phyloP scores from a whole-genome alignment of 345 rosid genomes.

The Corchorus capsularis region DNA sequence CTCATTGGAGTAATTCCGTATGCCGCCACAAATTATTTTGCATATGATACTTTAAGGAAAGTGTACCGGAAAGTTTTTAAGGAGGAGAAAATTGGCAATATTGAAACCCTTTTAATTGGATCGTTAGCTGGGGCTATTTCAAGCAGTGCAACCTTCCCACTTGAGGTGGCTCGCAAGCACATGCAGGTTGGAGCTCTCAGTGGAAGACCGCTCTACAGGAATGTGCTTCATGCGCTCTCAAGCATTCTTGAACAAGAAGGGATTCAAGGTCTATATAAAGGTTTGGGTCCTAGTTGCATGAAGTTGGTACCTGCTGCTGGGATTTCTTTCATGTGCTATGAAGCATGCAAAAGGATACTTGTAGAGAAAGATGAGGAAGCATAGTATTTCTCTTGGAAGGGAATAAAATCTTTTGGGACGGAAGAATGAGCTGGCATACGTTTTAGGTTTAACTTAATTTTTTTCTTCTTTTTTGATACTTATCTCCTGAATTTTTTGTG shows the following conservation, averaged over 20 bases:
- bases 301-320: slow-evolving; percentile 98
- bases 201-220: slow-evolving; percentile 85
- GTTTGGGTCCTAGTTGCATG: slow-evolving; percentile 94
- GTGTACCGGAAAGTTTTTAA: slow-evolving; percentile 61
- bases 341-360: slow-evolving; percentile 86
- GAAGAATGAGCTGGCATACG: not conserved
- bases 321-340: slow-evolving; percentile 98
- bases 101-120: slow-evolving; percentile 88
- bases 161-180: slow-evolving; percentile 96
- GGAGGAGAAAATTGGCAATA: slow-evolving; percentile 85
- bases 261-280: slow-evolving; percentile 76
- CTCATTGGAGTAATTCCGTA: slow-evolving; percentile 95
- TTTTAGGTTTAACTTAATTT: slow-evolving; percentile 14
- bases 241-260: slow-evolving; percentile 86
- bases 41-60: slow-evolving; percentile 81
- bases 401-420: slow-evolving; percentile 7
- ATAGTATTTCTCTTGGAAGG: not conserved
- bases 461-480: not conserved
- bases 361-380: slow-evolving; percentile 65
- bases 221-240: slow-evolving; percentile 79
- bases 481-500: slow-evolving; percentile 8
- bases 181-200: slow-evolving; percentile 96
- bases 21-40: slow-evolving; percentile 90
- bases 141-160: slow-evolving; percentile 91
- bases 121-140: slow-evolving; percentile 88